phyloP scores from a whole-genome alignment of 1,284 basidiomycete species.

The Cutaneotrichosporon sp. region DNA sequence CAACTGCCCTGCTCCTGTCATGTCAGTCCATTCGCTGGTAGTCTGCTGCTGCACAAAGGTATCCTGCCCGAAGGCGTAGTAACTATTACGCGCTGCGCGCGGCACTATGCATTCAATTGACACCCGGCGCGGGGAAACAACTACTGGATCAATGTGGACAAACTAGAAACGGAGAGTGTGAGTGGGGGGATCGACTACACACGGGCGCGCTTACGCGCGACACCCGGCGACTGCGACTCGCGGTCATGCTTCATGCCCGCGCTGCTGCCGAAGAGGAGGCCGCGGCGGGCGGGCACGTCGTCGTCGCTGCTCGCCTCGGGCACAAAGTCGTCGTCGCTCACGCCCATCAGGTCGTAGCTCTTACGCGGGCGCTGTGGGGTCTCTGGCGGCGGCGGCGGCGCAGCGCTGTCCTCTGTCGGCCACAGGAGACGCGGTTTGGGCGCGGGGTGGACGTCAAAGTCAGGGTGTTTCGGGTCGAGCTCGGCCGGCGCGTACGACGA shows the following conservation, averaged over 20 bases:
- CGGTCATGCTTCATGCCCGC: neutral
- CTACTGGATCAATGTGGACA: neutral
- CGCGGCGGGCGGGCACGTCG: slow-evolving; percentile 8
- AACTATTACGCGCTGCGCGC: neutral
- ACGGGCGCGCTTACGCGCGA: neutral
- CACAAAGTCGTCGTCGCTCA: slow-evolving; percentile 9
- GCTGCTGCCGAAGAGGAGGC: slow-evolving; percentile 10
- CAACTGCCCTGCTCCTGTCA: too few species aligned
- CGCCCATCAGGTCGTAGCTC: neutral
- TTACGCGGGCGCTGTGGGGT: neutral
- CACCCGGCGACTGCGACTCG: slow-evolving; percentile 2
- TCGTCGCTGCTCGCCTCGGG: slow-evolving; percentile 6
- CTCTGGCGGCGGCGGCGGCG: neutral
- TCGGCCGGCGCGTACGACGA: slow-evolving; percentile 25
- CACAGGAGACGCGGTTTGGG: slow-evolving; percentile 39
- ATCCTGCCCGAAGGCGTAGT: too few species aligned
- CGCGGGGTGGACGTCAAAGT: slow-evolving; percentile 39
- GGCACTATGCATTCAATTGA: neutral
- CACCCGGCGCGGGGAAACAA: neutral
- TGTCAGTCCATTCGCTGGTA: too few species aligned
- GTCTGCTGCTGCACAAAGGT: too few species aligned
- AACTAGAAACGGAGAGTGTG: neutral
- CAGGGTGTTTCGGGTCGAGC: slow-evolving; percentile 30
- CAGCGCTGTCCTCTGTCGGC: slow-evolving; percentile 18
- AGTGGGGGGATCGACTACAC: neutral